Percentiles rank a stretch among this genome's conserved stretches.
These are phyloP conservation scores for Tolypocladium sp. DNA, from an alignment of 2,329 filamentous ascomycete genomes.

Conservation along the genomic window DNA sequence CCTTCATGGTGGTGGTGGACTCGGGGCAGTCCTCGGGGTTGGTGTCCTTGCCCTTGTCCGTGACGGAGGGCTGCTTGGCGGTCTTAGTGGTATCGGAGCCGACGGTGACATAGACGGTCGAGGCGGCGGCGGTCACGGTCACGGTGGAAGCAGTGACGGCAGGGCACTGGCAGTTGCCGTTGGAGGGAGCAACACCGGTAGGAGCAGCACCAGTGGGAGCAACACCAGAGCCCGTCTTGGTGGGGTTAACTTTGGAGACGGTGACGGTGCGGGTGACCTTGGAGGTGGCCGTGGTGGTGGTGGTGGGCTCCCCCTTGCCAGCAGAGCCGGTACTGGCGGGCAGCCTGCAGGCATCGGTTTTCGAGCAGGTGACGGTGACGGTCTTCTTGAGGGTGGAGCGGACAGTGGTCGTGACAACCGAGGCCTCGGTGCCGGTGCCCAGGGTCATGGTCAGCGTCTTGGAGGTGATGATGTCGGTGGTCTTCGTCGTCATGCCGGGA, in stretches of 20 bases:
- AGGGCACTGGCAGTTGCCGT: slow-evolving; percentile 7
- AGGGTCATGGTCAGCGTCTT: slow-evolving; percentile 25
- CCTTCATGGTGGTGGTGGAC: slow-evolving; percentile 15
- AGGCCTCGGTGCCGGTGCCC: slow-evolving; percentile 19
- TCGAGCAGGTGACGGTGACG: slow-evolving; percentile 17
- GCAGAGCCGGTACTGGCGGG: background rate
- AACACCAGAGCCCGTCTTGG: background rate
- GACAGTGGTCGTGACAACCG: slow-evolving; percentile 32
- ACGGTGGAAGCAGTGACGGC: slow-evolving; percentile 9
- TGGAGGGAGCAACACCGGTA: slow-evolving; percentile 3
- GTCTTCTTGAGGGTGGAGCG: slow-evolving; percentile 32
- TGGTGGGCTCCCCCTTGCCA: slow-evolving; percentile 18
- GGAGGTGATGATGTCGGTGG: slow-evolving; percentile 19
- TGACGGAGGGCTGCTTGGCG: slow-evolving; percentile 11
- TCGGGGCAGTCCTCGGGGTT: slow-evolving; percentile 11
- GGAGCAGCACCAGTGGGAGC: slow-evolving; percentile 1
- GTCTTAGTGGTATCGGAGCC: slow-evolving; percentile 12
- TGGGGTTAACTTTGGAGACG: slow-evolving; percentile 7
- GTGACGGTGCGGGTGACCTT: slow-evolving; percentile 26
- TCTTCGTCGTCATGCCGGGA: slow-evolving; percentile 11
- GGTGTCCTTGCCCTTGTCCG: slow-evolving; percentile 8
- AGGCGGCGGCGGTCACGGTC: slow-evolving; percentile 20
- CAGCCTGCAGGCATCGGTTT: slow-evolving; percentile 6
- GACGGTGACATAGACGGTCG: slow-evolving; percentile 27
- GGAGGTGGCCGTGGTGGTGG: slow-evolving; percentile 27